Evolutionary conservation across 1,284 basidiomycete genomes (phyloP).

Genomic region (Sphaerobolus stellatus): DNA sequence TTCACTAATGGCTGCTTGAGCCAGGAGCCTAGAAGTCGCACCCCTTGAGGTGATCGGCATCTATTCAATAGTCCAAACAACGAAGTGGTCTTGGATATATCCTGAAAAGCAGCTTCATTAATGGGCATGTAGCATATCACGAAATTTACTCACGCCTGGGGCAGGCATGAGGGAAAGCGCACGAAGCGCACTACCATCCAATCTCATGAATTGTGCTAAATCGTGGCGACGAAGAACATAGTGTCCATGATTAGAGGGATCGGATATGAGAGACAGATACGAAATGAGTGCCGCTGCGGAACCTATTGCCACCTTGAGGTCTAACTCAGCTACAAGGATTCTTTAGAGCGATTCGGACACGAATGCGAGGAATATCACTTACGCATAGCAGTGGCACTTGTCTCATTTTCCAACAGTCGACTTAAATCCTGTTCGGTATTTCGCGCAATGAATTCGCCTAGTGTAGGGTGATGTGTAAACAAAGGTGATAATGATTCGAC

Average conservation of each 20-base stretch:
- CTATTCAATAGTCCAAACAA: constrained; percentile 89
- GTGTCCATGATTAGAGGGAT: constrained; percentile 79
- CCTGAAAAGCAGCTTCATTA: constrained; percentile 31
- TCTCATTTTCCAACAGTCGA: constrained; percentile 62
- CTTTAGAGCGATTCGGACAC: neutral
- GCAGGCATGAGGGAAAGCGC: constrained; percentile 87
- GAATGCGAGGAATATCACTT: constrained; percentile 18
- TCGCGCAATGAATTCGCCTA: constrained; percentile 83
- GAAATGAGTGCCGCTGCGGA: constrained; percentile 80
- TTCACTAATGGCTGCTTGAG: constrained; percentile 96
- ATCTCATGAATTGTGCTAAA: constrained; percentile 90
- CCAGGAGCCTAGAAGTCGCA: constrained; percentile 90
- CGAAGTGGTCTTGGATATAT: constrained; percentile 73
- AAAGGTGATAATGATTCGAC: neutral
- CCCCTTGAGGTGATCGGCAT: constrained; percentile 96
- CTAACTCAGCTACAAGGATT: constrained; percentile 64
- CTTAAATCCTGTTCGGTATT: constrained; percentile 85
- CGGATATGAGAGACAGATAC: constrained; percentile 83
- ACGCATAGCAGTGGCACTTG: constrained; percentile 45
- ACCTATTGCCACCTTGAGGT: constrained; percentile 76
- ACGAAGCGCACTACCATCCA: constrained; percentile 92
- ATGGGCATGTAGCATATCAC: neutral
- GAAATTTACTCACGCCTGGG: constrained; percentile 40
- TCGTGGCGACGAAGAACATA: constrained; percentile 88
- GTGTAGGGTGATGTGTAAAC: neutral